phyloP scores from a whole-genome alignment of 2,329 filamentous ascomycete genomes.

The Hypoxylon sp. region DNA sequence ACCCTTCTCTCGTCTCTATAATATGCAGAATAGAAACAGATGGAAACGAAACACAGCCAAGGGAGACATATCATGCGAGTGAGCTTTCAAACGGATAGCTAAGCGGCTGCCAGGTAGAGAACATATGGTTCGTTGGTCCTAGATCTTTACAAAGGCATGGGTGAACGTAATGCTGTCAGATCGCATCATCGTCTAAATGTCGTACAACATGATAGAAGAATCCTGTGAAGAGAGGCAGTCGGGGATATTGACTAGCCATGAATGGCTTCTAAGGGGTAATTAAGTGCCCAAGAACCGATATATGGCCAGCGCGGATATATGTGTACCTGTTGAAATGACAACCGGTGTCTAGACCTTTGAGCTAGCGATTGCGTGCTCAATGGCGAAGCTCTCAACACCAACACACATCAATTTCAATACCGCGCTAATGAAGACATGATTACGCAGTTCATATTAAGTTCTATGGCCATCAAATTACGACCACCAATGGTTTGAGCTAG shows the following conservation, averaged over 20 bases:
- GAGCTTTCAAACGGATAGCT: not conserved
- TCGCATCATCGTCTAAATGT: not conserved
- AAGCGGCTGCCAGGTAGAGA: not conserved
- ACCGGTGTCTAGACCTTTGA: constrained; percentile 3
- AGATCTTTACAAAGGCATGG: not conserved
- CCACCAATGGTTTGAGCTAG: not conserved
- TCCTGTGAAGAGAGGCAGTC: not conserved
- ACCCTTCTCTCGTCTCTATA: not conserved
- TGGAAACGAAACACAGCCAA: not conserved
- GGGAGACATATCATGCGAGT: not conserved
- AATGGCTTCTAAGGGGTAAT: not conserved
- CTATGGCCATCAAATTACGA: not conserved
- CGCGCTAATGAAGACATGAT: not conserved
- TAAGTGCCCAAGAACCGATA: not conserved
- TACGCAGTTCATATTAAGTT: not conserved
- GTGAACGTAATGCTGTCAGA: not conserved
- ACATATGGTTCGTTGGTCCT: not conserved
- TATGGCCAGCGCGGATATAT: not conserved
- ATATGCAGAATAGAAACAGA: not conserved
- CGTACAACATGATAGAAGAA: not conserved
- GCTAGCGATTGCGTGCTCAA: constrained; percentile 21
- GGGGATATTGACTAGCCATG: not conserved
- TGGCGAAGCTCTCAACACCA: not conserved
- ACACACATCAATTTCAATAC: not conserved
- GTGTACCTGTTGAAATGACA: not conserved